A percentile compares a stretch with the other conserved stretches of the same genome.
These are phyloP conservation scores for Phaseolus coccineus DNA, from an alignment of 331 rosid genomes.

Conservation along the genomic window DNA sequence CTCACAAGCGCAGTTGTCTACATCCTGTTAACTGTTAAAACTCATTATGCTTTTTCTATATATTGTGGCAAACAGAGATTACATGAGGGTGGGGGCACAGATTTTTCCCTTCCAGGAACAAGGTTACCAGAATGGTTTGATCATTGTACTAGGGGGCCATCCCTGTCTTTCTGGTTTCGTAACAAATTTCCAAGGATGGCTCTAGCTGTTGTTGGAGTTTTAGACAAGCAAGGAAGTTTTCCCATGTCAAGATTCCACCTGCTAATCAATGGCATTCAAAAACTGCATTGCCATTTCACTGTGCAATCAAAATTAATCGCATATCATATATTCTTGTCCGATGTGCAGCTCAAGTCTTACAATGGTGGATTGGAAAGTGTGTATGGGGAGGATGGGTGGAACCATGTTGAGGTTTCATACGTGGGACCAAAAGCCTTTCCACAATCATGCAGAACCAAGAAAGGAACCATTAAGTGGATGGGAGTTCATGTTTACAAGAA, in stretches of 20 bases:
- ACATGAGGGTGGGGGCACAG: slow-evolving; percentile 14
- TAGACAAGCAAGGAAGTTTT: not conserved
- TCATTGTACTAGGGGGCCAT: not conserved
- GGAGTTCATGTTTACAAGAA: slow-evolving; percentile 39
- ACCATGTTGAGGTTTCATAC: slow-evolving; percentile 31
- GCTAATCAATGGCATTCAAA: slow-evolving; percentile 31
- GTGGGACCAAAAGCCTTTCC: not conserved
- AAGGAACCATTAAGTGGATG: slow-evolving; percentile 8
- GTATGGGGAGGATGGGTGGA: slow-evolving; percentile 22
- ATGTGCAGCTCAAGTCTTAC: slow-evolving; percentile 1
- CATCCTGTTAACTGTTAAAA: not conserved
- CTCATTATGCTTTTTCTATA: not conserved
- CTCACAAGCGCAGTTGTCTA: not conserved
- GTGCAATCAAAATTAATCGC: not conserved
- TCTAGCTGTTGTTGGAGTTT: slow-evolving; percentile 33
- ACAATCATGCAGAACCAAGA: not conserved
- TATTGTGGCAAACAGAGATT: slow-evolving; percentile 24
- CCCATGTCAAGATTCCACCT: slow-evolving; percentile 13
- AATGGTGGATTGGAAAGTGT: not conserved
- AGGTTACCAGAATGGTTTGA: slow-evolving; percentile 39
- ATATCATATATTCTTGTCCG: slow-evolving; percentile 20
- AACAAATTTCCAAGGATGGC: slow-evolving; percentile 23
- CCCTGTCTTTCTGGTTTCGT: slow-evolving; percentile 42
- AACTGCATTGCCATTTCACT: not conserved
- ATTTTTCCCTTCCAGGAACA: slow-evolving; percentile 24